Evolutionary conservation across 2,329 filamentous ascomycete genomes (phyloP).

Genomic region (Sporothrix humicola): DNA sequence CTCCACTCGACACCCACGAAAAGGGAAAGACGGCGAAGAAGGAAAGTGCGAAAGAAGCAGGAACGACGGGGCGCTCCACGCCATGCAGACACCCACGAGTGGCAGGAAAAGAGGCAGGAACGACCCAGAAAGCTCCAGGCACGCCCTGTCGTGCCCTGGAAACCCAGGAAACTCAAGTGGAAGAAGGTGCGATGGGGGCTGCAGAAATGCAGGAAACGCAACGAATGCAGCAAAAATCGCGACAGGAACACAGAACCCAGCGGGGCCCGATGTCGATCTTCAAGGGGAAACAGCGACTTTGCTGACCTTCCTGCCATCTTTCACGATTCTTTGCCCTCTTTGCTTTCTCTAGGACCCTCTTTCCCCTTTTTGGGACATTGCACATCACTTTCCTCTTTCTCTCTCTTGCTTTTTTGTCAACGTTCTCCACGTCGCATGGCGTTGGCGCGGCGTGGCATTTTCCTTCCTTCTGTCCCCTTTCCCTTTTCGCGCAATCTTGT

Average conservation of each 20-base stretch:
- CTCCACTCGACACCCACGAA: not conserved
- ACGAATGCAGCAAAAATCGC: not conserved
- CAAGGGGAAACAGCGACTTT: conserved; percentile 9
- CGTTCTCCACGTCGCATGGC: conserved; percentile 22
- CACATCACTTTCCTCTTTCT: conserved; percentile 2
- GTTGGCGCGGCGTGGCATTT: conserved; percentile 23
- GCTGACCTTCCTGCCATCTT: not conserved
- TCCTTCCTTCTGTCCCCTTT: not conserved
- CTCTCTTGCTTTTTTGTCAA: not conserved
- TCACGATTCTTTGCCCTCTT: not conserved
- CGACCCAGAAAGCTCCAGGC: too few species aligned
- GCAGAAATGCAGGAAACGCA: not conserved
- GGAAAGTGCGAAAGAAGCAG: not conserved
- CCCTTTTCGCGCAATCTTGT: not conserved
- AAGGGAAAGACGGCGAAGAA: not conserved
- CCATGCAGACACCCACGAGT: not conserved
- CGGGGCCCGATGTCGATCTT: conserved; percentile 22
- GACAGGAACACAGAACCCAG: not conserved
- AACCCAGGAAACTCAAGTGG: not conserved
- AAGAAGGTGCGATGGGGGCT: conserved; percentile 9
- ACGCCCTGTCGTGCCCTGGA: too few species aligned
- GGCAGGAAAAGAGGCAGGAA: conserved; percentile 1
- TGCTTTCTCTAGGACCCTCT: not conserved
- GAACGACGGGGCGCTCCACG: not conserved
- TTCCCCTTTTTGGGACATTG: conserved; percentile 24